Conservation (phyloP, 1,284 basidiomycete genomes). For the Ganoderma lingzhi region DNA sequence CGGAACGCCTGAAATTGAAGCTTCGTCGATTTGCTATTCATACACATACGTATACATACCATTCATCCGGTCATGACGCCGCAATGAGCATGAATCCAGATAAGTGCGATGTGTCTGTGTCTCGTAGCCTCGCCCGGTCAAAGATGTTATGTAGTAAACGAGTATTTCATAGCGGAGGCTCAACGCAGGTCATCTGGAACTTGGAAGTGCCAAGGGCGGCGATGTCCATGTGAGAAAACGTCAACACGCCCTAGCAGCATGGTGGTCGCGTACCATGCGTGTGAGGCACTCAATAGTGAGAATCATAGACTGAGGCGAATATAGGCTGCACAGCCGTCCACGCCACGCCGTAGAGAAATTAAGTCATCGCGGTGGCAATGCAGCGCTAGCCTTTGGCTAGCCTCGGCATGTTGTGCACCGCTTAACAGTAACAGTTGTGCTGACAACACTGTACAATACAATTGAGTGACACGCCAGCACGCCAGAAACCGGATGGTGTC, state of each 20-base stretch:
- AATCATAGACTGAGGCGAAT: too few relatives aligned
- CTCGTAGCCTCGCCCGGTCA: not conserved
- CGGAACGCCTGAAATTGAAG: not conserved
- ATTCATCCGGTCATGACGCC: not conserved
- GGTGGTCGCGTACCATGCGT: not conserved
- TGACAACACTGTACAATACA: not conserved
- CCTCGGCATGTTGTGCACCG: too few relatives aligned
- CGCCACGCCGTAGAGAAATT: too few relatives aligned
- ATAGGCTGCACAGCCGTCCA: conserved; percentile 6
- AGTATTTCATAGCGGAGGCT: not conserved
- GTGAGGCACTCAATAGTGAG: not conserved
- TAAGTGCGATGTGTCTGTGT: not conserved
- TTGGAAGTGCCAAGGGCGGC: too few relatives aligned
- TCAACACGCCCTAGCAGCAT: not conserved
- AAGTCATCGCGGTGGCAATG: conserved; percentile 5
- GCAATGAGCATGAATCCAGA: not conserved
- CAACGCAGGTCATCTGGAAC: not conserved
- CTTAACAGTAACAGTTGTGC: not conserved
- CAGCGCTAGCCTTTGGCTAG: not conserved
- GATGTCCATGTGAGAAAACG: not conserved
- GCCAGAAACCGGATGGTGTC: not conserved
- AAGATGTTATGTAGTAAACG: too few relatives aligned
- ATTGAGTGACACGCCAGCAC: not conserved
- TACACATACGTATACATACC: too few relatives aligned
- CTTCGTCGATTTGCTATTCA: not conserved